phyloP scores from a whole-genome alignment of 140 eudicot genomes.

The Erigeron philadelphicus region DNA sequence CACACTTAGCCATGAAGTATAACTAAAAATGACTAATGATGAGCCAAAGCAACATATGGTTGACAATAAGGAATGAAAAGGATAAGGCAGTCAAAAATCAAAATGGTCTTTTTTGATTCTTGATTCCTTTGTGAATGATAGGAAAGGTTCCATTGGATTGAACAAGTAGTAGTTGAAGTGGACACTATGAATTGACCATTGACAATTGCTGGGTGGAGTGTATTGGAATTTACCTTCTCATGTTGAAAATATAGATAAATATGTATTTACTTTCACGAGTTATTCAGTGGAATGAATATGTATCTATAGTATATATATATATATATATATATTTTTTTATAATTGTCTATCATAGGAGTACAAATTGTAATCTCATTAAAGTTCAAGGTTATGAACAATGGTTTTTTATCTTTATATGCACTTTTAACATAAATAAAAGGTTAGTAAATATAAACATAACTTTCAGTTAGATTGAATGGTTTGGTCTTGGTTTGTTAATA shows the following conservation, averaged over 20 bases:
- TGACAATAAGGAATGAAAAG: constrained; percentile 23
- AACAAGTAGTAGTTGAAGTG: constrained; percentile 32
- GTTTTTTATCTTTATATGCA: no score
- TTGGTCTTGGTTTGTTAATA: no score
- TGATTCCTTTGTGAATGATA: constrained; percentile 34
- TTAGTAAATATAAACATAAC: no score
- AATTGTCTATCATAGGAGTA: no score
- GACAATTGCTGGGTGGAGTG: constrained; percentile 20
- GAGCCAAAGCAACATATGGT: constrained; percentile 20
- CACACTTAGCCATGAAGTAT: constrained; percentile 7
- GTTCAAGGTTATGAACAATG: no score
- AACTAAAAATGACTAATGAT: constrained; percentile 18
- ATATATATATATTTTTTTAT: no score
- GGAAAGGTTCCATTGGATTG: constrained; percentile 30
- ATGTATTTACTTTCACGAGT: no score
- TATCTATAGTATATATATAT: no score
- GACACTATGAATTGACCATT: constrained; percentile 40
- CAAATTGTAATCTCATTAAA: no score
- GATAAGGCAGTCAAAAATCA: constrained; percentile 28
- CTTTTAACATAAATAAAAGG: no score
- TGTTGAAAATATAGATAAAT: not conserved
- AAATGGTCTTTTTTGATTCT: constrained; percentile 23
- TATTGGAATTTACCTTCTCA: constrained; percentile 19
- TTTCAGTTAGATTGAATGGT: no score
- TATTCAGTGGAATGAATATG: no score